Evolutionary conservation across 139 green algal species (phyloP).

Genomic region (Auxenochlorella protothecoides): DNA sequence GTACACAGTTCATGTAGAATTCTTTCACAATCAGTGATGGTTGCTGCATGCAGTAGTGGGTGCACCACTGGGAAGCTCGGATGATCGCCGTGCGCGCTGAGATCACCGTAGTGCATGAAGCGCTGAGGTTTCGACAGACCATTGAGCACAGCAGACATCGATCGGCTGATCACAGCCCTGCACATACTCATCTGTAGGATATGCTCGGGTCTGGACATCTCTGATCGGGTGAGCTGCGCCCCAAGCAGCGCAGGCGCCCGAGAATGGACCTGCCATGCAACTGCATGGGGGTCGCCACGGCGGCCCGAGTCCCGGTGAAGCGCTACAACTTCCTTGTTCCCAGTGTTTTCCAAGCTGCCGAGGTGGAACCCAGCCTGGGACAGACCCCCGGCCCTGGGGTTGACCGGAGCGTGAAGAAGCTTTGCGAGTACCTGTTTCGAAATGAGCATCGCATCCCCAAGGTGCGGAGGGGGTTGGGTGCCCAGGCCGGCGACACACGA

Average conservation of each 20-base stretch:
- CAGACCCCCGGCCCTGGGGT: slow-evolving; percentile 13
- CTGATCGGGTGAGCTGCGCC: too few species aligned
- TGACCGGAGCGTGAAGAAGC: slow-evolving; percentile 38
- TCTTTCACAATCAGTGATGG: too few species aligned
- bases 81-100: too few species aligned
- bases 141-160: too few species aligned
- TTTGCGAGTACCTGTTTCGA: slow-evolving; percentile 40
- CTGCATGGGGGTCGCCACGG: slow-evolving; percentile 41
- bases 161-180: too few species aligned
- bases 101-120: too few species aligned
- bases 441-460: slow-evolving; percentile 41
- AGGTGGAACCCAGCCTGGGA: slow-evolving; percentile 17
- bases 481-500: neutral
- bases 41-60: too few species aligned
- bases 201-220: too few species aligned
- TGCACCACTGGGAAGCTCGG: too few species aligned
- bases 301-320: slow-evolving; percentile 35
- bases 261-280: slow-evolving; percentile 32
- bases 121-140: too few species aligned
- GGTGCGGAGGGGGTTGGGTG: slow-evolving; percentile 5
- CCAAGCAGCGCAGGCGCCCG: neutral
- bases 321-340: slow-evolving; percentile 52
- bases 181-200: too few species aligned
- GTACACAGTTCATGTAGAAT: too few species aligned
- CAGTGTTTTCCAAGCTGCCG: slow-evolving; percentile 34